Evolutionary conservation across 1,284 basidiomycete species (phyloP), one percentile per base, ranked within the genome.

Genomic region (Microbotryomycetes sp.): DNA sequence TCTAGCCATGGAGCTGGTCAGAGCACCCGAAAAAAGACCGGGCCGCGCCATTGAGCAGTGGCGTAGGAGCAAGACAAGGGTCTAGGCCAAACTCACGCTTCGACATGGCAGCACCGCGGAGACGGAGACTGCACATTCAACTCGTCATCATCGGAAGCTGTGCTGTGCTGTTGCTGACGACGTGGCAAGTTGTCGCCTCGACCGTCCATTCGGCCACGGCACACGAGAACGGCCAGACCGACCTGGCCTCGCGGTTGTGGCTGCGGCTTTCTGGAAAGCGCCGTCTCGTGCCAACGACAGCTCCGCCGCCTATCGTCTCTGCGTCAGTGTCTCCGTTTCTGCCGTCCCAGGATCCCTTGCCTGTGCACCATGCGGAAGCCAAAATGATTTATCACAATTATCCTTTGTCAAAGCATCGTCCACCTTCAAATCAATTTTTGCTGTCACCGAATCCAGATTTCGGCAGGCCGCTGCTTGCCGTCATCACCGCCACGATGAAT

Each of bases 401-500:
- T 15, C 65, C 67, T 3, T 35, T 67, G 45, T 54, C 67, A 1
- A 29, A 31, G 0, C 50, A 57, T 11, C 57, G 67, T 15, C 67
- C 67, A 1, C 58, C 55, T 1, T 18, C 64, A 26, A 60, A 60
- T 45, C 67, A 69, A 29, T 69, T 67, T 58, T 57, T 61, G 27
- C 66, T 64, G 55, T 56, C 64, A 21, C 62, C 60, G 9, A 26
- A 4, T 27, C 52, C 41, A 15, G 53, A 57, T 23, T 45, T 61
- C 7, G 56, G 55, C 4, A 31, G 45, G 3, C 67, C 67, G 5
- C 55, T 63, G 50, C 28, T 69, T 26, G 62, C 58, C 46, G 52
- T 69, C 58, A 63, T 69, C 35, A 69, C 67, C 1, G 60, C 67
- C 30, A 69, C 67, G 3, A 64, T 64, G 61, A 65, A 69, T 49